Base-by-base conservation (phyloP, 495 filamentous ascomycete genomes). In the Hypoxylon fuscum region DNA sequence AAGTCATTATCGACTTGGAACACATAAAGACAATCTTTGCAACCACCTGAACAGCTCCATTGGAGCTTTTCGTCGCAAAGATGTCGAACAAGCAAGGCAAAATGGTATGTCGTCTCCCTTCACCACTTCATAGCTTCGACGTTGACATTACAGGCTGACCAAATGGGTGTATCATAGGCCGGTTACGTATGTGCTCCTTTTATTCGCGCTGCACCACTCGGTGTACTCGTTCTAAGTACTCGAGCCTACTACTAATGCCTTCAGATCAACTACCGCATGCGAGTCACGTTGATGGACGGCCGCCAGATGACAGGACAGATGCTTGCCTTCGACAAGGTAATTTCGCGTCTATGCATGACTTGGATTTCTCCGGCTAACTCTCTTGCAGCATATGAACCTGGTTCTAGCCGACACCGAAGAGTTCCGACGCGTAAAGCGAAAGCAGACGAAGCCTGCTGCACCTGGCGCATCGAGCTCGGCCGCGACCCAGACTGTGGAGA, bases 231-330 rank as follows among this genome's bases (percentile, higher is more conserved):
- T 18, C 54, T 43, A 46, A 29, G 29, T 25, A 58, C 34, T n/a
- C n/a, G n/a, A n/a, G n/a, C n/a, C n/a, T n/a, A n/a, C 47, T 59
- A 70, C 78, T 83, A 58, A 82, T 72, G 17, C 17, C 44, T 53
- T 7, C 75, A 98, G 95, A 96, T 99, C 86, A 97, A 98, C 78
- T 98, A 96, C 81, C 90, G 94, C 73, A 98, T 99, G 96, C 86
- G 92, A 74, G 90, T 96, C 62, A 98, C 96, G 35, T 82, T 99
- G 71, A 92, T 89, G 70, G 95, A 99, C 82, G 90, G 92, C 67
- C 89, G 95, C 64, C 94, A 98, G 77, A 94, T 99, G 87, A 91
- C 90, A 10, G 96, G 96, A 48, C 93, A 97, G 69, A 94, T 98
- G 89, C 84, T 98, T 53, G 94, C 94, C 46, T 98, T 97, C 69